These are phyloP conservation scores for Phellopilus nigrolimitatus DNA, from an alignment of 1,284 basidiomycete genomes.

Conservation along the genomic window DNA sequence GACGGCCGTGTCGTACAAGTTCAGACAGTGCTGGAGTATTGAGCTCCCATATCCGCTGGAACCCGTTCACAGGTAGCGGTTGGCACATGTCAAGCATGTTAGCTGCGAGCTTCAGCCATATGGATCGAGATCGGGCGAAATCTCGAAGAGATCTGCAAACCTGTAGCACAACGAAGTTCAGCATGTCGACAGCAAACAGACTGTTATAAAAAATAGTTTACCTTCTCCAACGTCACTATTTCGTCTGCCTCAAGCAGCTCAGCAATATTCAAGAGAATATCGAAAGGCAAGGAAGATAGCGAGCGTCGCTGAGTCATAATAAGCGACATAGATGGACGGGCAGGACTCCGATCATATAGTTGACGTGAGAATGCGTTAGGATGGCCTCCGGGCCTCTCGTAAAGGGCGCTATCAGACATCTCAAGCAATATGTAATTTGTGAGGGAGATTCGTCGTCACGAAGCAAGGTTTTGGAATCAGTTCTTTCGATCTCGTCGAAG, in stretches of 20 bases:
- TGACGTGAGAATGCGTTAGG: not conserved
- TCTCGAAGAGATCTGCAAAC: constrained; percentile 55
- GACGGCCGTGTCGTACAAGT: constrained; percentile 55
- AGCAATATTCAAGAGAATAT: constrained; percentile 14
- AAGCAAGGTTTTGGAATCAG: no score
- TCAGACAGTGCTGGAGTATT: constrained; percentile 52
- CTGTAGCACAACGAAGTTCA: constrained; percentile 30
- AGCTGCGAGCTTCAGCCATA: constrained; percentile 59
- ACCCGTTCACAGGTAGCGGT: constrained; percentile 61
- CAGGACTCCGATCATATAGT: constrained; percentile 7
- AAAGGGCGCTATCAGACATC: constrained; percentile 7
- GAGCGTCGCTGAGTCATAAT: not conserved
- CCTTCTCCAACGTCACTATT: constrained; percentile 3
- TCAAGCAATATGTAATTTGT: not conserved
- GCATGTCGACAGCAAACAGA: not conserved
- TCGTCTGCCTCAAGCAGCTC: constrained; percentile 14
- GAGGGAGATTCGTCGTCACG: no score
- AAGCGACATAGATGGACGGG: not conserved
- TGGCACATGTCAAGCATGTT: constrained; percentile 58
- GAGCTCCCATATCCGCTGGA: constrained; percentile 60
- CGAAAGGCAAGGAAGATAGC: constrained; percentile 12
- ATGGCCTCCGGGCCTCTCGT: constrained; percentile 4
- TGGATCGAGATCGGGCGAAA: constrained; percentile 56
- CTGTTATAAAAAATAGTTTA: not conserved
- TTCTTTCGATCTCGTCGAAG: no score